Evolutionary conservation across 2,329 filamentous ascomycete species (phyloP).

Genomic region (Claviceps sp.): DNA sequence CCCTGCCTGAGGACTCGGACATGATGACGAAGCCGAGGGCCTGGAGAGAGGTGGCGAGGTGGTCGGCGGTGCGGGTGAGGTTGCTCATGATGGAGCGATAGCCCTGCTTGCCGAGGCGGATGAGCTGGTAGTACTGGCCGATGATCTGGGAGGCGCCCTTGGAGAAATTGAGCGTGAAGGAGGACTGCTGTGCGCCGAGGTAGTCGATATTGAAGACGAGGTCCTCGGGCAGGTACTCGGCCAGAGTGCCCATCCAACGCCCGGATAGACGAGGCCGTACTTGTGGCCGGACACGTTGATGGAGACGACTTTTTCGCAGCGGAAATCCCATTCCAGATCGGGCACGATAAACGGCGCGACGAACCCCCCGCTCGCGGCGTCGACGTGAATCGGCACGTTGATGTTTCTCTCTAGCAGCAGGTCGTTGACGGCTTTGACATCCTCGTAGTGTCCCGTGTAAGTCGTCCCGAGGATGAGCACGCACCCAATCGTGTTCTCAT

Average conservation of each 20-base stretch:
- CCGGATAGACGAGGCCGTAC: constrained; percentile 64
- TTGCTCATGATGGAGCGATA: constrained; percentile 93
- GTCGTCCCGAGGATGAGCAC: constrained; percentile 85
- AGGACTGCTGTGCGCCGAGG: constrained; percentile 85
- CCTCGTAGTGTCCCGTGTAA: constrained; percentile 92
- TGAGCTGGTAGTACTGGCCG: constrained; percentile 94
- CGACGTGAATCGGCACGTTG: constrained; percentile 82
- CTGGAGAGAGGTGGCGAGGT: constrained; percentile 61
- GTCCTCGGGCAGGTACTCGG: constrained; percentile 73
- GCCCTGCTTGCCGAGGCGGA: constrained; percentile 82
- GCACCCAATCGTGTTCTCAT: constrained; percentile 54
- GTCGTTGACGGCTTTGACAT: constrained; percentile 85
- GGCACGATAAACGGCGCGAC: constrained; percentile 85
- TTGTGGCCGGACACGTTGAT: constrained; percentile 93
- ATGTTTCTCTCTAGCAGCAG: constrained; percentile 61
- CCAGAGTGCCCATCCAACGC: constrained; percentile 92
- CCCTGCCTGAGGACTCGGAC: constrained; percentile 63
- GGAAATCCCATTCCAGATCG: constrained; percentile 81
- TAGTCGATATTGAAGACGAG: constrained; percentile 99
- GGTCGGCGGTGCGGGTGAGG: constrained; percentile 78
- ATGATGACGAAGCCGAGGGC: constrained; percentile 76
- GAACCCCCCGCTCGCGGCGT: constrained; percentile 84
- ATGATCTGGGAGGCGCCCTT: constrained; percentile 92
- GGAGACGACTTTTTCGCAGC: constrained; percentile 73
- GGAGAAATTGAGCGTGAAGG: constrained; percentile 94